Base-by-base conservation (phyloP, 257 asterid genomes). In the Ehretia macrophylla region DNA sequence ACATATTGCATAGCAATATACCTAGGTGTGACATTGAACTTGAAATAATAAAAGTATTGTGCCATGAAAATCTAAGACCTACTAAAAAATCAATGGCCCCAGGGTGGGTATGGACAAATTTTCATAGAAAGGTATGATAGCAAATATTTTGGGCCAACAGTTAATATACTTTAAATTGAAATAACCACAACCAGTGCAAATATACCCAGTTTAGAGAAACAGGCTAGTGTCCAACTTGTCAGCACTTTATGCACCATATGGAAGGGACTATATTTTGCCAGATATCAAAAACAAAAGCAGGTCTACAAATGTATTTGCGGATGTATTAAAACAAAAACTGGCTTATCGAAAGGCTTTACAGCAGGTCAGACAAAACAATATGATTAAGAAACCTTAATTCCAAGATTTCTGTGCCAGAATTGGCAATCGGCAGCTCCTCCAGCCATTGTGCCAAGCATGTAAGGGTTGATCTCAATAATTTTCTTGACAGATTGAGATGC, bases 351-450 rank as follows among this genome's bases (percentile, higher is more conserved):
- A 49, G 54, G 32, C n/a, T 12, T 27, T 38, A 18, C 10, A 27
- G 44, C 46, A 62, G 54, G 19, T 12, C 49, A 58, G 67, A 58
- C 20, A 23, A 52, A 58, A 22, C 40, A 55, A 22, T 18, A 32
- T 5, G 32, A 42, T 40, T 58, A 14, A n/a, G 23, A 19, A 51
- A 85, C 95, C 96, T 90, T 88, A 18, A 85, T 77, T 19, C 96
- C 96, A 59, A 88, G 68, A 73, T 88, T 88, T 56, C 92, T 81
- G 79, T 83, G 92, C 96, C 96, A 88, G 82, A 88, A 88, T 75
- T 85, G 96, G 79, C 96, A 88, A 74, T 88, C 96, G 37, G 96
- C 95, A 52, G 92, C 98, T 60, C 98, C 96, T 67, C 96, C 98
- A 72, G 95, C 98, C 98, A 87, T 87, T 58, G 98, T 90, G 27